A percentile compares a stretch with the other conserved stretches of the same genome.
These are phyloP conservation scores for Talaromyces rugulosus DNA, from an alignment of 2,329 filamentous ascomycete genomes.

Conservation along the genomic window DNA sequence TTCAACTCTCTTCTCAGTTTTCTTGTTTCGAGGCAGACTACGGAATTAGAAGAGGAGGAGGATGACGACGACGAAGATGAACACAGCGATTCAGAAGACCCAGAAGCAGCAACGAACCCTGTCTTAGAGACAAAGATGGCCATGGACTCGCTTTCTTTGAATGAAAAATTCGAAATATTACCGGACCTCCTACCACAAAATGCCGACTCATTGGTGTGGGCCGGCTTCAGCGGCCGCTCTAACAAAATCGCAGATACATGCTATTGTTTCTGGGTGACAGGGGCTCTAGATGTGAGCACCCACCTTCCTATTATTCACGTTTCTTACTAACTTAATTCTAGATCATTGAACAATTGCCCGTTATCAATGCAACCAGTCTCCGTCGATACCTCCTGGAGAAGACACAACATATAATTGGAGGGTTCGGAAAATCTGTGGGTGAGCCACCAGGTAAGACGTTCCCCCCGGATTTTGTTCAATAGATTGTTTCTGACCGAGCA, in stretches of 20 bases:
- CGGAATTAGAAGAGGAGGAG: slow-evolving; percentile 49
- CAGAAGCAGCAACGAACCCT: background rate
- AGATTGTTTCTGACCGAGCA: background rate
- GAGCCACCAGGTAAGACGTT: slow-evolving; percentile 57
- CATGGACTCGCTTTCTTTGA: slow-evolving; percentile 15
- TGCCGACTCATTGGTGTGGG: slow-evolving; percentile 42
- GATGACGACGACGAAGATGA: slow-evolving; percentile 39
- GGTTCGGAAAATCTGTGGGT: slow-evolving; percentile 70
- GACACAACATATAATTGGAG: slow-evolving; percentile 81
- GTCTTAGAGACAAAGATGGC: background rate
- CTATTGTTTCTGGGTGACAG: slow-evolving; percentile 89
- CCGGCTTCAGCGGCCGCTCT: slow-evolving; percentile 83
- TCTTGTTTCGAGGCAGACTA: slow-evolving; percentile 62
- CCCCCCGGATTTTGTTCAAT: background rate
- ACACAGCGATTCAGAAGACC: background rate
- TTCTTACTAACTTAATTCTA: slow-evolving; percentile 24
- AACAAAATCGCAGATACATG: slow-evolving; percentile 95
- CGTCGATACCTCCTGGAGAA: slow-evolving; percentile 78
- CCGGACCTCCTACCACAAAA: slow-evolving; percentile 20
- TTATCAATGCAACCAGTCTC: slow-evolving; percentile 59
- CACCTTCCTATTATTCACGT: background rate
- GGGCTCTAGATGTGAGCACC: slow-evolving; percentile 50
- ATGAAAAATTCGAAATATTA: slow-evolving; percentile 25
- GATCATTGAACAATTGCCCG: slow-evolving; percentile 54
- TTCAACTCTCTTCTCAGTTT: slow-evolving; percentile 47